Percentiles rank a stretch among this genome's conserved stretches.
Evolutionary conservation across 768 basidiomycete genomes (phyloP).

Genomic region (Lentinula sp.): DNA sequence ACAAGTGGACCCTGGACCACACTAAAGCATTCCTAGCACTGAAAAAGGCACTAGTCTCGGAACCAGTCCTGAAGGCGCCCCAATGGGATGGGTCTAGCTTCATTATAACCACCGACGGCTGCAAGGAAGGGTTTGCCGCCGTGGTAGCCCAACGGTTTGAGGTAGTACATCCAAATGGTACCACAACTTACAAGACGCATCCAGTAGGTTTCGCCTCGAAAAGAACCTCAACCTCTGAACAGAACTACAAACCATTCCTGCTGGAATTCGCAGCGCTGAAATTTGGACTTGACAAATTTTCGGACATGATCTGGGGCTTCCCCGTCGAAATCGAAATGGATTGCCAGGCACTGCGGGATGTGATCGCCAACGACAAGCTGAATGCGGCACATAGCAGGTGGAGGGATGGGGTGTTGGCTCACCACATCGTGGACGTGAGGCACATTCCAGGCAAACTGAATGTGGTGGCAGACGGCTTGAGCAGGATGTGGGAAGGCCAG

Average conservation of each 20-base stretch:
- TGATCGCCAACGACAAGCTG: too few species aligned
- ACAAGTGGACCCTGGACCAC: constrained; percentile 16
- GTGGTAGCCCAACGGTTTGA: constrained; percentile 20
- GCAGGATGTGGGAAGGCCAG: too few species aligned
- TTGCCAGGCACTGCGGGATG: too few species aligned
- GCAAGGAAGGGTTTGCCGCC: constrained; percentile 6
- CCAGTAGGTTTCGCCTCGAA: constrained; percentile 26
- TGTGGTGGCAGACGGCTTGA: constrained; percentile 19
- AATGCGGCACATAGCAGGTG: too few species aligned
- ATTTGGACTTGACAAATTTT: too few species aligned
- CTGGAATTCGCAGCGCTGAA: too few species aligned
- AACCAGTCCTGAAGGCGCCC: constrained; percentile 25
- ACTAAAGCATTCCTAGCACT: constrained; percentile 10
- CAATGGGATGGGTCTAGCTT: constrained; percentile 26
- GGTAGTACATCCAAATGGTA: constrained; percentile 14
- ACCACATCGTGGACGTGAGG: too few species aligned
- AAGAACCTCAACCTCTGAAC: constrained; percentile 13
- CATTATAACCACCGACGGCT: constrained; percentile 20
- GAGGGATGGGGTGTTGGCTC: too few species aligned
- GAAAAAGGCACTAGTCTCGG: constrained; percentile 22
- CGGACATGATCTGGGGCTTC: too few species aligned
- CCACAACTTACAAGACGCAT: constrained; percentile 10
- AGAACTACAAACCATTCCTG: constrained; percentile 6
- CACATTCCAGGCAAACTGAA: too few species aligned
- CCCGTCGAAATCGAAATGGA: too few species aligned